Evolutionary conservation across 352 stramenopile species (phyloP), one percentile per base, ranked within the genome.

Genomic region (Phytophthora tubulina): DNA sequence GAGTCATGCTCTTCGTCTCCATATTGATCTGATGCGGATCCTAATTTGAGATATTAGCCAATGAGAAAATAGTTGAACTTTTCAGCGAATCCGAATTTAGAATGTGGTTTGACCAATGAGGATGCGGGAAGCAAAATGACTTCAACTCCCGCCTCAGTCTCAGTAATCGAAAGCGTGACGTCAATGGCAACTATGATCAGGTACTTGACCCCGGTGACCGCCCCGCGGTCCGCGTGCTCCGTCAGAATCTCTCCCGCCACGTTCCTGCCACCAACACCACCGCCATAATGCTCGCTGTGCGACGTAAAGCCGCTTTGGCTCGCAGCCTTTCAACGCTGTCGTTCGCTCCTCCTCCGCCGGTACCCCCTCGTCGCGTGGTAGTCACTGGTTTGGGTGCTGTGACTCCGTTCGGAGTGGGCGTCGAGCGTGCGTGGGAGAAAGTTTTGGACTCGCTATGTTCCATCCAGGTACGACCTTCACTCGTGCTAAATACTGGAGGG

Each of bases 321-420:
- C 79, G 81, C n/a, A 63, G 72, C 4, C 62, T 89, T 64, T 84
- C 83, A 49, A 80, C 85, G 73, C 75, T 93, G n/a, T 78, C 83
- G 48, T 94, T 92, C 67, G 63, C 59, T 14, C 72, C 84, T 30
- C 86, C 86, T 2, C 86, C 86, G 3, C 49, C 79, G 2, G 77
- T 77, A 9, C 78, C 83, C 2, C 84, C 75, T 35, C 81, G 94
- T 7, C 86, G 92, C 36, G 93, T 98, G 13, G 94, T 98, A n/a
- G 89, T 98, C 41, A 98, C 94, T 17, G 94, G 94, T 2, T 38
- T 97, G 6, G 94, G 94, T 8, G 84, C 92, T 10, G 90, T 98
- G 46, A 97, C 88, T 11, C 93, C 94, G 2, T 91, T 97, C 58
- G 94, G 90, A 49, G 84, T 97, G 13, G 88, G 92, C 27, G 80